These are phyloP conservation scores for Nicotiana rustica DNA, from an alignment of 305 asterid species.

Conservation along the genomic window DNA sequence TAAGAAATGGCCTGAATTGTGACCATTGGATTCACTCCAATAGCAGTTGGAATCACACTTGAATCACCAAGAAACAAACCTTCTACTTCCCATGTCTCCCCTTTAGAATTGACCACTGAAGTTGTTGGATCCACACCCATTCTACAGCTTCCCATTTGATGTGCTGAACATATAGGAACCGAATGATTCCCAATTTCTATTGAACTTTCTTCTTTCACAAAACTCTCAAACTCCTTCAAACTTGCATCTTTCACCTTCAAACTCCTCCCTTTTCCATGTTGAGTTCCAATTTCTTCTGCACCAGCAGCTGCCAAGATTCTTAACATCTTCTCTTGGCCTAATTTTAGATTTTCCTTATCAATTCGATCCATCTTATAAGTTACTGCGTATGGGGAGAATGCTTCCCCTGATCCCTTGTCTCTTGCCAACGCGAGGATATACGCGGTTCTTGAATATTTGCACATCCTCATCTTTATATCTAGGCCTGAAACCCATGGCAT, in stretches of 20 bases:
- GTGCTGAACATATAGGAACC: conserved; percentile 72
- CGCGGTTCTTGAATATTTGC: conserved; percentile 65
- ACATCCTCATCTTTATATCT: conserved; percentile 62
- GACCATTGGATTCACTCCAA: conserved; percentile 91
- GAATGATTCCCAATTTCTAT: conserved; percentile 52
- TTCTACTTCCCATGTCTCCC: conserved; percentile 79
- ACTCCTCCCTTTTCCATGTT: conserved; percentile 53
- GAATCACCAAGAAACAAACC: conserved; percentile 75
- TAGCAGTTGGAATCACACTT: conserved; percentile 79
- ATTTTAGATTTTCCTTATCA: conserved; percentile 54
- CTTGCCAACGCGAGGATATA: conserved; percentile 68
- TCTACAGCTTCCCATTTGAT: conserved; percentile 91
- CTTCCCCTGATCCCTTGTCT: conserved; percentile 67
- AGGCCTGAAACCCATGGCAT: conserved; percentile 73
- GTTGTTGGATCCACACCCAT: conserved; percentile 66
- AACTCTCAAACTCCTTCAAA: conserved; percentile 56
- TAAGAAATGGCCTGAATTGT: conserved; percentile 80
- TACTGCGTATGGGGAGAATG: conserved; percentile 44
- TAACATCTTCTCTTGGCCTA: conserved; percentile 60
- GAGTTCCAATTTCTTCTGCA: conserved; percentile 86
- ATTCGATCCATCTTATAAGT: conserved; percentile 50
- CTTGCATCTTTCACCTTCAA: conserved; percentile 58
- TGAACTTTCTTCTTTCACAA: conserved; percentile 63
- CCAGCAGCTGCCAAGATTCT: conserved; percentile 76
- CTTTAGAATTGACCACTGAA: conserved; percentile 61